Conservation (phyloP, 805 yeast genomes). For the Ogataea wickerhamii region DNA sequence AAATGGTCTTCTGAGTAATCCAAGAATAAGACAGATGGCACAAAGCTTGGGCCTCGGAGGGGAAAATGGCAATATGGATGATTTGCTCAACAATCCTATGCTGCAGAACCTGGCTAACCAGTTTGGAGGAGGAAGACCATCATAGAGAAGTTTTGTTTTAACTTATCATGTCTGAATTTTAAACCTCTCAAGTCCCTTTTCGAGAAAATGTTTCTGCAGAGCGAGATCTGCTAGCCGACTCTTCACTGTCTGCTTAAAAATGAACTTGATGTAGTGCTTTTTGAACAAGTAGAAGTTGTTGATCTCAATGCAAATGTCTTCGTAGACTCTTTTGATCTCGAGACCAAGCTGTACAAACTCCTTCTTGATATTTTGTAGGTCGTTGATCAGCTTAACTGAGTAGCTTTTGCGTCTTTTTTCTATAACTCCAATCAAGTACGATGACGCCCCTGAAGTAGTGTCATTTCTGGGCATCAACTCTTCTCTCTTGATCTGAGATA, state of each 20-base stretch:
- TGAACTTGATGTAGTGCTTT: slow-evolving; percentile 36
- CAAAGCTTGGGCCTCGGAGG: slow-evolving; percentile 67
- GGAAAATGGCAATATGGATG: slow-evolving; percentile 45
- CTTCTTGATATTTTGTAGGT: slow-evolving; percentile 39
- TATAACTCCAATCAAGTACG: slow-evolving; percentile 32
- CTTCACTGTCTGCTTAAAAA: slow-evolving; percentile 34
- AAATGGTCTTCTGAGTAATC: slow-evolving; percentile 72
- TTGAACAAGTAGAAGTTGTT: slow-evolving; percentile 55
- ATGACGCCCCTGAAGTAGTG: slow-evolving; percentile 5
- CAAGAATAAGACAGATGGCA: slow-evolving; percentile 82
- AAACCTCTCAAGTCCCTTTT: slow-evolving; percentile 16
- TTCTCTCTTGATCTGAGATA: slow-evolving; percentile 7
- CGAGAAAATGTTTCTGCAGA: slow-evolving; percentile 16
- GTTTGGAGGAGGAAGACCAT: slow-evolving; percentile 54
- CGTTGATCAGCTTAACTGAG: slow-evolving; percentile 39
- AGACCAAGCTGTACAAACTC: slow-evolving; percentile 41
- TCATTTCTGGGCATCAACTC: slow-evolving; percentile 8
- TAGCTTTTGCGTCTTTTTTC: slow-evolving; percentile 52
- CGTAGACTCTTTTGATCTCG: slow-evolving; percentile 54
- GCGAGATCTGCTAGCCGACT: slow-evolving; percentile 29
- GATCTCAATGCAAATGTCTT: slow-evolving; percentile 57
- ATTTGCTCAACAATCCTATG: slow-evolving; percentile 79
- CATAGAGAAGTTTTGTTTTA: slow-evolving; percentile 2
- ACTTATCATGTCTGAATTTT: not conserved
- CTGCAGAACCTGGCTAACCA: slow-evolving; percentile 66